Conservation (phyloP, 768 basidiomycete genomes). For the Amanita inopinata region DNA sequence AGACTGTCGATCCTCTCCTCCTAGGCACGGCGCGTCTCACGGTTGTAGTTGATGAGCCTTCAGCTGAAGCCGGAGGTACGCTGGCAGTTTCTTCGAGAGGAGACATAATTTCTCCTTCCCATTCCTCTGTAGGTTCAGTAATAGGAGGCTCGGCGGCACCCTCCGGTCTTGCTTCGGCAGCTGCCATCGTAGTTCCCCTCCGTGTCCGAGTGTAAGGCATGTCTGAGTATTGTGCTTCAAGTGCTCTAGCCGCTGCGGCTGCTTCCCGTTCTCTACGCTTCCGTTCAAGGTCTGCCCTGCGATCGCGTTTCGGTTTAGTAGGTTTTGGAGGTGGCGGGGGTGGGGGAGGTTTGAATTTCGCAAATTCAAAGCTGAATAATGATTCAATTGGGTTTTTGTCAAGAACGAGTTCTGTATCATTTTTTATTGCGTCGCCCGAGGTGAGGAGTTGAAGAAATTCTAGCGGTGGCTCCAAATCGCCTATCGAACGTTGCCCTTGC, state of each 20-base stretch:
- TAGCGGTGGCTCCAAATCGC: conserved; percentile 69
- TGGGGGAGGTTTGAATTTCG: conserved; percentile 47
- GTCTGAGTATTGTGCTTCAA: conserved; percentile 1
- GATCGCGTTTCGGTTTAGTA: conserved; percentile 27
- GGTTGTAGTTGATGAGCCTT: too few relatives aligned
- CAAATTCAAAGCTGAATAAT: conserved; percentile 61
- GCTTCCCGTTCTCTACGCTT: conserved; percentile 10
- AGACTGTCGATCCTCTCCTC: conserved; percentile 21
- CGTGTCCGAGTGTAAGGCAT: conserved; percentile 15
- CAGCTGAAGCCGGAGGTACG: too few relatives aligned
- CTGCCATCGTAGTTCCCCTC: conserved; percentile 17
- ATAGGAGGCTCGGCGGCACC: conserved; percentile 13
- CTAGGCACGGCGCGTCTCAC: too few relatives aligned
- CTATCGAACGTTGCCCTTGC: conserved; percentile 24
- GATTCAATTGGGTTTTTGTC: conserved; percentile 51
- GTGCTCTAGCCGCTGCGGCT: conserved; percentile 11
- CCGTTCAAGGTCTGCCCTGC: conserved; percentile 31
- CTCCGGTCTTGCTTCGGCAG: conserved; percentile 13
- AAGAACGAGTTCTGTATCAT: conserved; percentile 45
- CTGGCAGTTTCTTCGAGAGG: too few relatives aligned
- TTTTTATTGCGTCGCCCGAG: conserved; percentile 41
- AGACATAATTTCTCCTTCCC: too few relatives aligned
- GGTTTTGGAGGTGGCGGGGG: conserved; percentile 29
- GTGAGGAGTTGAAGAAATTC: conserved; percentile 46
- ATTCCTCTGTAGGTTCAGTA: background rate